A percentile compares a stretch with the other conserved stretches of the same genome.
Evolutionary conservation across 768 basidiomycete species (phyloP).

Genomic region (Lenzites betulinus): DNA sequence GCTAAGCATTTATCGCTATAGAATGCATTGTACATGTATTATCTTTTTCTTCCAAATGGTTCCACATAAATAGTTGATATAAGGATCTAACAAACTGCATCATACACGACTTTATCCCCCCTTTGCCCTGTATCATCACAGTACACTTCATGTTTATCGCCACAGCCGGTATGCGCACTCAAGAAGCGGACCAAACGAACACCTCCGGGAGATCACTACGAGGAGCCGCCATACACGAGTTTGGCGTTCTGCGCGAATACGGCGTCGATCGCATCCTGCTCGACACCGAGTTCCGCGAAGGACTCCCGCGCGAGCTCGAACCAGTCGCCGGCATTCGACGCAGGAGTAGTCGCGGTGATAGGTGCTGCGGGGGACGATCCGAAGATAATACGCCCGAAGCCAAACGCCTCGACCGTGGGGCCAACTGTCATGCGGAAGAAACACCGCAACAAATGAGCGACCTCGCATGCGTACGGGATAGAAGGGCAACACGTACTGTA

Average conservation of each 20-base stretch:
- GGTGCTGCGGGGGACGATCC: conserved; percentile 68
- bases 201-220: not conserved
- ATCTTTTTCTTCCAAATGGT: no score
- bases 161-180: not conserved
- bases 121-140: not conserved
- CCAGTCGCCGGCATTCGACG: conserved; percentile 67
- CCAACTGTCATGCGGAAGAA: conserved; percentile 52
- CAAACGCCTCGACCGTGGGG: conserved; percentile 84
- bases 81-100: not conserved
- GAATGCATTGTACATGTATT: no score
- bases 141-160: not conserved
- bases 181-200: not conserved
- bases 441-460: not conserved
- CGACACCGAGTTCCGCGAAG: conserved; percentile 76
- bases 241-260: conserved; percentile 63
- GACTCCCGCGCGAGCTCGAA: conserved; percentile 80
- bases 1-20: no score
- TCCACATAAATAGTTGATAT: not conserved
- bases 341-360: conserved; percentile 37
- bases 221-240: conserved; percentile 39
- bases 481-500: conserved; percentile 59
- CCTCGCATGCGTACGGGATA: not conserved
- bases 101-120: not conserved
- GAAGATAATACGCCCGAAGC: conserved; percentile 79
- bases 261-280: conserved; percentile 74